A percentile compares a stretch with the other conserved stretches of the same genome.
Evolutionary conservation across 2,329 filamentous ascomycete genomes (phyloP).

Genomic region (Botryotinia calthae): DNA sequence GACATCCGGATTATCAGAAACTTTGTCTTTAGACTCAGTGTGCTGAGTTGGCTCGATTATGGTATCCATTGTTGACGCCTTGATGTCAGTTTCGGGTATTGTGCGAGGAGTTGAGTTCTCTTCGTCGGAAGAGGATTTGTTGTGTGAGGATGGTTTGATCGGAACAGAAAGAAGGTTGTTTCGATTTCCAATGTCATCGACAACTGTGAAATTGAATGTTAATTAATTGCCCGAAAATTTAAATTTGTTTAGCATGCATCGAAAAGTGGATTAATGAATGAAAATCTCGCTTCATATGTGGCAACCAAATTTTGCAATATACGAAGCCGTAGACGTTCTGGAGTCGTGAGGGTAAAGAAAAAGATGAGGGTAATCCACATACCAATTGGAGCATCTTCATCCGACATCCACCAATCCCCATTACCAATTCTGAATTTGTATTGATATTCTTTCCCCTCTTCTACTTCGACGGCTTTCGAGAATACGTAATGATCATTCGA

Average conservation of each 20-base stretch:
- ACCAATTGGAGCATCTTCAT: constrained; percentile 62
- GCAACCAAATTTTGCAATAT: background rate
- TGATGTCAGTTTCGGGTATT: background rate
- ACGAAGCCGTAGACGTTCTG: background rate
- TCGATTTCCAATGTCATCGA: constrained; percentile 51
- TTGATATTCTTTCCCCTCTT: constrained; percentile 60
- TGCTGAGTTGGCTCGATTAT: background rate
- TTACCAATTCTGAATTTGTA: constrained; percentile 72
- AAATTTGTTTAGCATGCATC: background rate
- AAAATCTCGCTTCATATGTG: background rate
- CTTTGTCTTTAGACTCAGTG: background rate
- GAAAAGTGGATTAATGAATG: background rate
- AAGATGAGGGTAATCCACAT: constrained; percentile 32
- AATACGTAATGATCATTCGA: constrained; percentile 54
- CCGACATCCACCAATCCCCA: constrained; percentile 68
- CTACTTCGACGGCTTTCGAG: constrained; percentile 52
- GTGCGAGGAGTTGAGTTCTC: constrained; percentile 13
- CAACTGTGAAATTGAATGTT: constrained; percentile 40
- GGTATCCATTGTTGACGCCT: background rate
- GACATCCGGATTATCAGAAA: background rate
- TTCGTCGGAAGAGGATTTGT: constrained; percentile 1
- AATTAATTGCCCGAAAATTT: background rate
- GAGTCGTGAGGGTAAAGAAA: background rate
- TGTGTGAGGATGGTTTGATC: constrained; percentile 15
- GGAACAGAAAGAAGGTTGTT: constrained; percentile 50